Evolutionary conservation across 768 basidiomycete species (phyloP), one percentile per base, ranked within the genome.

Genomic region (Trametes sanguinea): DNA sequence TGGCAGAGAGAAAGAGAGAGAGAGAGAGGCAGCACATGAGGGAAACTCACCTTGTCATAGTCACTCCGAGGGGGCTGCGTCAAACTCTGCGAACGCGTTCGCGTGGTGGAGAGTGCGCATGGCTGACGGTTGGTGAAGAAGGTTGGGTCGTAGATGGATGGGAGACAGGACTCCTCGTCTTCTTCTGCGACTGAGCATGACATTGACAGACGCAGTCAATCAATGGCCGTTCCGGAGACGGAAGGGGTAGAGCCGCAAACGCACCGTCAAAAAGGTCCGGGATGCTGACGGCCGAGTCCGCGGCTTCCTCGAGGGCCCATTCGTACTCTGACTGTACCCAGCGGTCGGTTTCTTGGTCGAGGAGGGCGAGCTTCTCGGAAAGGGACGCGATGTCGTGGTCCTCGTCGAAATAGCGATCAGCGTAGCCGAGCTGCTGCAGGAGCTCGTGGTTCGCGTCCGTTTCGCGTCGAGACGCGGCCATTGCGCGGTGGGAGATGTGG

Each of bases 361-460:
- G 33, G 54, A 56, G 61, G 22, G 62, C 52, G 22, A 32, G 13
- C 44, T 46, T 57, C 47, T 62, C 61, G 14, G 59, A 47, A 30
- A 62, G 35, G 35, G 54, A 58, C 39, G 61, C 51, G 64, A 59
- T 45, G 60, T 60, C 56, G 17, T 56, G 44, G 40, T 60, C 55
- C 30, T 57, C 37, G 55, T 51, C 46, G 39, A 45, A 60, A 44
- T 60, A 64, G 54, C 54, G 46, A n/a, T 51, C 51, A 6, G 39
- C 54, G 33, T 63, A 58, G 57, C 67, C 62, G 55, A 68, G 64
- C 57, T 68, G 64, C 61, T 65, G 62, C 4, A 68, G 44, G 6
- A 65, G 60, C 57, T 68, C 64, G 53, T 65, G 67, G 30, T 68
- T 68, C 62, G 67, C 62, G 67, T 68, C 64, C 40, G 65, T 52